Percentiles rank a stretch among this genome's conserved stretches.
These are phyloP conservation scores for Ganoderma lucidum DNA, from an alignment of 1,284 basidiomycete genomes.

Conservation along the genomic window DNA sequence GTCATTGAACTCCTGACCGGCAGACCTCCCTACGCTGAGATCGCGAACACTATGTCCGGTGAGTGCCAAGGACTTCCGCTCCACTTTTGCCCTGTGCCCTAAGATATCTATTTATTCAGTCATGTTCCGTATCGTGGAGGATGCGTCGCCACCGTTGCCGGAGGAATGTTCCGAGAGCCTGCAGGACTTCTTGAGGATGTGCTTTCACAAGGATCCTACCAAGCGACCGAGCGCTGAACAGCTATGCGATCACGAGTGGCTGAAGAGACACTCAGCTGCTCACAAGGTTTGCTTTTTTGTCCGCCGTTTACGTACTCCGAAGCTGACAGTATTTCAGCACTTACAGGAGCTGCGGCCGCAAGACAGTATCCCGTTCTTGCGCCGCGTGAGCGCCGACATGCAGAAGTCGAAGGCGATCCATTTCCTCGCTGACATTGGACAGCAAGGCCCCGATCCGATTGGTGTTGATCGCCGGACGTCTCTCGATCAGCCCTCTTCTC, in stretches of 20 bases:
- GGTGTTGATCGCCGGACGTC: constrained; percentile 47
- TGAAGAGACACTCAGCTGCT: constrained; percentile 80
- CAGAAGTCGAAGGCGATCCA: constrained; percentile 74
- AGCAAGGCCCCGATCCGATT: constrained; percentile 51
- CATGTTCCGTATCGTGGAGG: constrained; percentile 96
- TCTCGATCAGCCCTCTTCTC: constrained; percentile 31
- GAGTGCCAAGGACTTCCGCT: constrained; percentile 27
- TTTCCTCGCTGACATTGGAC: constrained; percentile 59
- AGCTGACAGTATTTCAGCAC: constrained; percentile 19
- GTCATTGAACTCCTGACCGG: constrained; percentile 94
- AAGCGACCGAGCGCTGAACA: constrained; percentile 83
- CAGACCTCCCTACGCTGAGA: constrained; percentile 89
- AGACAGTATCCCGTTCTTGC: constrained; percentile 93
- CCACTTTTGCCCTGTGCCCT: neutral
- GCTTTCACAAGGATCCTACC: constrained; percentile 89
- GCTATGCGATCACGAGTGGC: constrained; percentile 91
- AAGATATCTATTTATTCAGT: constrained; percentile 52
- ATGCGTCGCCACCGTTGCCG: constrained; percentile 87
- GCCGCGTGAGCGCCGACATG: constrained; percentile 87
- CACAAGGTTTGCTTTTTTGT: constrained; percentile 62
- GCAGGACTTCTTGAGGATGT: constrained; percentile 80
- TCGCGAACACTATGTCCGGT: constrained; percentile 89
- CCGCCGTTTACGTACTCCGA: constrained; percentile 9
- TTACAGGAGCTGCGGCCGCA: constrained; percentile 82
- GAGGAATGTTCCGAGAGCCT: constrained; percentile 78